Evolutionary conservation across 2,329 filamentous ascomycete genomes (phyloP).

Genomic region (Pseudocercospora ulei): DNA sequence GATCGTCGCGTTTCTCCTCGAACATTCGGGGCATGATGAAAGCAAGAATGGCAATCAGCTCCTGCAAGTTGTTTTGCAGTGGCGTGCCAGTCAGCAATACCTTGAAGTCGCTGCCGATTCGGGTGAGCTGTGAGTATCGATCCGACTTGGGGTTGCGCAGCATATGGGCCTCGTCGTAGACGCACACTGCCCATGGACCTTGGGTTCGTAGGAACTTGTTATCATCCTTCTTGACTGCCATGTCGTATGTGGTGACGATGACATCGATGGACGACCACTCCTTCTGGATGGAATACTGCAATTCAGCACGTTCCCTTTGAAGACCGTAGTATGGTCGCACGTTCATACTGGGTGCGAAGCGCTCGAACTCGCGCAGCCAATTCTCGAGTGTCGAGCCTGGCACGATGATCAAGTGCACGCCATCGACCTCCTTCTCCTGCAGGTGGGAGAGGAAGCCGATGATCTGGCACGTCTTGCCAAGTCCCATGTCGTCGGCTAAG

Average conservation of each 20-base stretch:
- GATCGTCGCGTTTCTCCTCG: slow-evolving; percentile 60
- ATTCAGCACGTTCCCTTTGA: slow-evolving; percentile 56
- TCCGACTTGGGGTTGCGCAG: slow-evolving; percentile 81
- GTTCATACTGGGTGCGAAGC: slow-evolving; percentile 67
- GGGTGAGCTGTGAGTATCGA: slow-evolving; percentile 67
- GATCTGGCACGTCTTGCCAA: slow-evolving; percentile 92
- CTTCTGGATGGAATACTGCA: slow-evolving; percentile 57
- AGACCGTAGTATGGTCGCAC: slow-evolving; percentile 65
- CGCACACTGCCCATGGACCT: slow-evolving; percentile 47
- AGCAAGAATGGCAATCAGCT: slow-evolving; percentile 80
- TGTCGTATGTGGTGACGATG: slow-evolving; percentile 62
- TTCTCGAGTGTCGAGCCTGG: slow-evolving; percentile 91
- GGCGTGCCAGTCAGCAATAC: slow-evolving; percentile 84
- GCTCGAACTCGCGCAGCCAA: slow-evolving; percentile 82
- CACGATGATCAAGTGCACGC: slow-evolving; percentile 76
- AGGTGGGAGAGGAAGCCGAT: slow-evolving; percentile 84
- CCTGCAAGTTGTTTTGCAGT: slow-evolving; percentile 86
- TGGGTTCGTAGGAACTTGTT: slow-evolving; percentile 53
- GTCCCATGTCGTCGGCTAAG: slow-evolving; percentile 90
- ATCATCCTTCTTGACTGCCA: slow-evolving; percentile 52
- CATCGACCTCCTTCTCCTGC: slow-evolving; percentile 56
- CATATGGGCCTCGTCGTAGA: slow-evolving; percentile 92
- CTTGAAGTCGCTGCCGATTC: slow-evolving; percentile 70
- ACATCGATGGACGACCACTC: slow-evolving; percentile 58
- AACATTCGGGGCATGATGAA: slow-evolving; percentile 89